Percentiles rank a stretch among this genome's conserved stretches.
Evolutionary conservation across 2,329 filamentous ascomycete species (phyloP).

Genomic region (Plectosphaerella plurivora): DNA sequence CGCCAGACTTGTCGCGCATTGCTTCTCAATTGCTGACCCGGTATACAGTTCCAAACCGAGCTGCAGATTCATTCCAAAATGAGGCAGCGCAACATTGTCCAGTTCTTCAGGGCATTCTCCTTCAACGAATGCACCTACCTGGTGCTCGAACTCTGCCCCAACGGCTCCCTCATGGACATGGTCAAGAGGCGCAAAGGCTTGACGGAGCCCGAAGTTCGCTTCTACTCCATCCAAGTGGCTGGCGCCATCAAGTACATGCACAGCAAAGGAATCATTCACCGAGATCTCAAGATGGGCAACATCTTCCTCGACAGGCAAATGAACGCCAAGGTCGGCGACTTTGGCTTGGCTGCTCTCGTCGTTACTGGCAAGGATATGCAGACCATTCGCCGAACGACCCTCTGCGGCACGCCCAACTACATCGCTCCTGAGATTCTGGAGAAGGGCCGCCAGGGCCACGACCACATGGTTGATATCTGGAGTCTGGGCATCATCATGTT

Average conservation of each 20-base stretch:
- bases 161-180: conserved; percentile 97
- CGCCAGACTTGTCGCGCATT: neutral
- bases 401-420: conserved; percentile 97
- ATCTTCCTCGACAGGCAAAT: conserved; percentile 91
- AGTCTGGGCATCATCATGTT: conserved; percentile 98
- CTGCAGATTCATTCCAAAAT: conserved; percentile 98
- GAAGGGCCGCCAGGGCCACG: conserved; percentile 90
- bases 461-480: conserved; percentile 98
- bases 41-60: conserved; percentile 65
- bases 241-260: conserved; percentile 99
- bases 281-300: conserved; percentile 97
- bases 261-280: conserved; percentile 89
- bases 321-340: conserved; percentile 98
- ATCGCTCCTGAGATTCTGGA: conserved; percentile 95
- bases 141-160: conserved; percentile 88
- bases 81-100: conserved; percentile 91
- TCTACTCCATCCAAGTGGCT: conserved; percentile 90
- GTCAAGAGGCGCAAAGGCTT: conserved; percentile 87
- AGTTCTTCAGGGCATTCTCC: conserved; percentile 91
- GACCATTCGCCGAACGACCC: conserved; percentile 78
- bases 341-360: conserved; percentile 86
- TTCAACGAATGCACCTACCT: conserved; percentile 89
- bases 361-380: conserved; percentile 88
- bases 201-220: conserved; percentile 89
- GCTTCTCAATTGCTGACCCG: conserved; percentile 1